These are phyloP conservation scores for Pichia deserticola DNA, from an alignment of 805 yeast species.

Conservation along the genomic window DNA sequence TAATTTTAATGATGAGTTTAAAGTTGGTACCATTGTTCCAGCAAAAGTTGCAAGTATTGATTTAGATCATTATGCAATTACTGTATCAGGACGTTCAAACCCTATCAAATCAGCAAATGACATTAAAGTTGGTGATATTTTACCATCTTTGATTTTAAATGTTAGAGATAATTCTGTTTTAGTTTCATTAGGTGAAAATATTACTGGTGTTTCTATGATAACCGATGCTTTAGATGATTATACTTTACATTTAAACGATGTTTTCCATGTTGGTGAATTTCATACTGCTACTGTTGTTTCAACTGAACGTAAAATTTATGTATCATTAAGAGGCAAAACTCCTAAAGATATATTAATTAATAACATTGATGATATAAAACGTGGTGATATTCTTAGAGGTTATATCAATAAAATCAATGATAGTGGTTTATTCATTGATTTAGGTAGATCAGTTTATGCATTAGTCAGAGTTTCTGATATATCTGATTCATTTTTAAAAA, in stretches of 20 bases:
- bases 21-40: slow-evolving; percentile 64
- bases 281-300: slow-evolving; percentile 49
- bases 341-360: slow-evolving; percentile 45
- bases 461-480: slow-evolving; percentile 75
- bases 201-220: slow-evolving; percentile 58
- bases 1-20: slow-evolving; percentile 49
- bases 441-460: slow-evolving; percentile 66
- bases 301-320: slow-evolving; percentile 50
- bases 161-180: slow-evolving; percentile 53
- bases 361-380: slow-evolving; percentile 45
- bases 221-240: slow-evolving; percentile 75
- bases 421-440: slow-evolving; percentile 68
- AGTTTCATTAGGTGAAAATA: slow-evolving; percentile 59
- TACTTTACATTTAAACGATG: slow-evolving; percentile 42
- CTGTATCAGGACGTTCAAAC: slow-evolving; percentile 37
- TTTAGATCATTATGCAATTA: slow-evolving; percentile 35
- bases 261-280: slow-evolving; percentile 43
- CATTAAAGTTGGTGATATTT: slow-evolving; percentile 43
- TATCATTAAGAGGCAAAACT: slow-evolving; percentile 52
- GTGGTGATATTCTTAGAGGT: slow-evolving; percentile 77
- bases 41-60: slow-evolving; percentile 51
- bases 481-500: slow-evolving; percentile 73
- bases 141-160: slow-evolving; percentile 58
- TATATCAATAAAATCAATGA: slow-evolving; percentile 67
- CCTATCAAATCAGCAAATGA: slow-evolving; percentile 38